Conservation (phyloP, 2,329 filamentous ascomycete genomes). For the Colletotrichum cuscutae region DNA sequence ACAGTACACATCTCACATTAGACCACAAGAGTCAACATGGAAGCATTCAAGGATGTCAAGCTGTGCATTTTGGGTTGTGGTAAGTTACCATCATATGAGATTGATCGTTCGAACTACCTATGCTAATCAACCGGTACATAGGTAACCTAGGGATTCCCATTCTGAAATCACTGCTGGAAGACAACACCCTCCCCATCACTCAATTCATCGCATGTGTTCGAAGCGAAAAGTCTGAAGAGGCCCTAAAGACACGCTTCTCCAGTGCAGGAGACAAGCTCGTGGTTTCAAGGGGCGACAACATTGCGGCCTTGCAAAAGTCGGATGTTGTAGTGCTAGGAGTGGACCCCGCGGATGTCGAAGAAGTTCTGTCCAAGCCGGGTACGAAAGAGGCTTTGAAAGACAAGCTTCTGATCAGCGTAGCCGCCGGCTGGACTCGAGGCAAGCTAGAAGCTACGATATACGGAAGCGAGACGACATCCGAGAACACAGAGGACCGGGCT, state of each 20-base stretch:
- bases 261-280: conserved; percentile 31
- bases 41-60: not conserved
- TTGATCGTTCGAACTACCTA: too few species aligned
- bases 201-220: conserved; percentile 44
- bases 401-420: conserved; percentile 63
- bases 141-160: conserved; percentile 47
- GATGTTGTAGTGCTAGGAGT: conserved; percentile 57
- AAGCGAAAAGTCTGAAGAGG: conserved; percentile 39
- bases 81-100: too few species aligned
- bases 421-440: conserved; percentile 58
- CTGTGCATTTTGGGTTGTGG: conserved; percentile 36
- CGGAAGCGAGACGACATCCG: conserved; percentile 35
- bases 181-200: conserved; percentile 37
- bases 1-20: too few species aligned
- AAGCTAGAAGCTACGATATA: conserved; percentile 51
- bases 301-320: conserved; percentile 46
- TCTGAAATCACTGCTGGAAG: conserved; percentile 38
- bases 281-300: conserved; percentile 46
- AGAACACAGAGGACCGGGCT: conserved; percentile 35
- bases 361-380: conserved; percentile 48
- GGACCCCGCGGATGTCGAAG: conserved; percentile 55
- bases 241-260: conserved; percentile 38
- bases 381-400: conserved; percentile 48
- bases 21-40: not conserved
- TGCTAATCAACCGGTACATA: conserved; percentile 9